These are phyloP conservation scores for Nicotiana sylvestris DNA, from an alignment of 257 asterid species.

Conservation along the genomic window DNA sequence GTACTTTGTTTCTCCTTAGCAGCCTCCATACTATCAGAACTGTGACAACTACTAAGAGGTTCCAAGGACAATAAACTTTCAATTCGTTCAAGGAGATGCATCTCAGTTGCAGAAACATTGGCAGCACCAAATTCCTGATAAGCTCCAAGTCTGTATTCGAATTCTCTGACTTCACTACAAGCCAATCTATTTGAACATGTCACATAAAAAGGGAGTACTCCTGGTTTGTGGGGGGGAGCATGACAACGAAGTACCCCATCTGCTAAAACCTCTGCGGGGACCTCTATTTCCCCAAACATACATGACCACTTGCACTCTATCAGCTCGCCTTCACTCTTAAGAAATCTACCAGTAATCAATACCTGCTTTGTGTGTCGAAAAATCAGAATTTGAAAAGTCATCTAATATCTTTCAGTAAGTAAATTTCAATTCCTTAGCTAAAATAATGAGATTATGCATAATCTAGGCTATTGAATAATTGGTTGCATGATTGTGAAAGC, in stretches of 20 bases:
- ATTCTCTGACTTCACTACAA: slow-evolving; percentile 85
- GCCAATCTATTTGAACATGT: slow-evolving; percentile 81
- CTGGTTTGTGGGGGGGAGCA: slow-evolving; percentile 66
- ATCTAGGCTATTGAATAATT: background rate
- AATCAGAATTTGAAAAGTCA: background rate
- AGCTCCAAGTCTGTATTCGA: slow-evolving; percentile 52
- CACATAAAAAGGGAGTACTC: slow-evolving; percentile 63
- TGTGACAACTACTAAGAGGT: slow-evolving; percentile 28
- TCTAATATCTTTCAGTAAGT: background rate
- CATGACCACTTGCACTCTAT: slow-evolving; percentile 62
- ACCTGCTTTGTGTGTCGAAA: slow-evolving; percentile 42
- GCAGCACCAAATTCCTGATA: slow-evolving; percentile 23
- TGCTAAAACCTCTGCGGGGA: slow-evolving; percentile 58
- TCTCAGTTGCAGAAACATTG: slow-evolving; percentile 24
- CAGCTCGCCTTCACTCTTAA: slow-evolving; percentile 47
- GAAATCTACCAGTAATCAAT: slow-evolving; percentile 59
- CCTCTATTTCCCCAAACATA: slow-evolving; percentile 91
- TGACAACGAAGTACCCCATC: slow-evolving; percentile 66
- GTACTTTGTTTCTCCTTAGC: slow-evolving; percentile 31
- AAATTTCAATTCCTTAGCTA: slow-evolving; percentile 6
- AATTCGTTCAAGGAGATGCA: slow-evolving; percentile 56
- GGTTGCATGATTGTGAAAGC: background rate
- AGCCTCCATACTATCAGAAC: slow-evolving; percentile 23
- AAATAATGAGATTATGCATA: slow-evolving; percentile 3
- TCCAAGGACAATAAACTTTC: slow-evolving; percentile 41